phyloP scores from a whole-genome alignment of 176 grass and related monocot species.

The Phragmites australis region DNA sequence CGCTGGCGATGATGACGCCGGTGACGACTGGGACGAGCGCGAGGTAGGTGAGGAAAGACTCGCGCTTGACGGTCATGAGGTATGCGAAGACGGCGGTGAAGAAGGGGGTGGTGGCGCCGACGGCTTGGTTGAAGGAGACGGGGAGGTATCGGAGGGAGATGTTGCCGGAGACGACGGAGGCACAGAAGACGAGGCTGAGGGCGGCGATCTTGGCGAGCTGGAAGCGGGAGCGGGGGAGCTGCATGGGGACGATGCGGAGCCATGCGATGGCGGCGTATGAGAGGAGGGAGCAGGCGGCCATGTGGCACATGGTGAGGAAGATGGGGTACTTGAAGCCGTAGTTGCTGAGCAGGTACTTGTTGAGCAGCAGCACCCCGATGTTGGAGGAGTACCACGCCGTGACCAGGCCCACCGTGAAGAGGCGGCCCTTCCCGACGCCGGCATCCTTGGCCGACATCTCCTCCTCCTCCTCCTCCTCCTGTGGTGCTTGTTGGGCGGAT shows the following conservation, averaged over 20 bases:
- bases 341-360: constrained; percentile 61
- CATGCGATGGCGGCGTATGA: constrained; percentile 63
- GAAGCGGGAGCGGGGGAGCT: constrained; percentile 52
- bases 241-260: constrained; percentile 61
- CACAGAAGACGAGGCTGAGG: constrained; percentile 62
- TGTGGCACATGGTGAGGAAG: constrained; percentile 82
- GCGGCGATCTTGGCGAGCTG: constrained; percentile 72
- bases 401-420: constrained; percentile 59
- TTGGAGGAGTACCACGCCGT: constrained; percentile 66
- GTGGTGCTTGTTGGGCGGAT: too few relatives aligned
- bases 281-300: constrained; percentile 66
- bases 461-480: too few relatives aligned
- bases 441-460: constrained; percentile 51
- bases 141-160: constrained; percentile 61
- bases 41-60: constrained; percentile 56
- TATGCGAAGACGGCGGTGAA: constrained; percentile 70
- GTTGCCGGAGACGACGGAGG: constrained; percentile 62
- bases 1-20: constrained; percentile 67
- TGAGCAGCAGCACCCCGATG: constrained; percentile 66
- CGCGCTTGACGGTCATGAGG: constrained; percentile 63
- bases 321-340: constrained; percentile 73
- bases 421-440: constrained; percentile 29
- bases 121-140: constrained; percentile 65
- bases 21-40: constrained; percentile 59
- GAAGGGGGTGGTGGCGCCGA: constrained; percentile 68